Evolutionary conservation across 2,329 filamentous ascomycete genomes (phyloP).

Genomic region (Coniochaeta pulveracea): DNA sequence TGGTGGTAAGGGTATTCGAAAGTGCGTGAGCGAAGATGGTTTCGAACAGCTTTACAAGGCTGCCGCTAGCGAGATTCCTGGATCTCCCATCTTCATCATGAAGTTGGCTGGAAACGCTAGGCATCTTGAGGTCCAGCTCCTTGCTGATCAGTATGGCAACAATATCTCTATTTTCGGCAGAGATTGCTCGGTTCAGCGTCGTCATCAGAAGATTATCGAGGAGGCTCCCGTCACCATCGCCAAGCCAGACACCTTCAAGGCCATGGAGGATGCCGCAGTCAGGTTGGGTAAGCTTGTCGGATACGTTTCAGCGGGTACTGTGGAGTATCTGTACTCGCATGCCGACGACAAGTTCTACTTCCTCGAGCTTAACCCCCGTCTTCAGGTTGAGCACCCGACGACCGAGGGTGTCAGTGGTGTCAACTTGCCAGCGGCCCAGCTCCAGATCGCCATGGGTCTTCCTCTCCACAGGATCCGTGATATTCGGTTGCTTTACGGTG

Average conservation of each 20-base stretch:
- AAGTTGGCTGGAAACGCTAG: constrained; percentile 94
- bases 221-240: constrained; percentile 97
- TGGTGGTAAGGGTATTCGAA: constrained; percentile 98
- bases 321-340: constrained; percentile 98
- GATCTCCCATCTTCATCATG: constrained; percentile 99
- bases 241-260: constrained; percentile 76
- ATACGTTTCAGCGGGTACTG: constrained; percentile 96
- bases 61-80: constrained; percentile 92
- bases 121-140: constrained; percentile 92
- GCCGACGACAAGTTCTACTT: constrained; percentile 99
- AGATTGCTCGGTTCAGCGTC: constrained; percentile 96
- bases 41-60: constrained; percentile 88
- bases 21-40: constrained; percentile 74
- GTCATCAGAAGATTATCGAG: constrained; percentile 99
- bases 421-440: constrained; percentile 90
- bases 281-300: constrained; percentile 88
- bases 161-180: constrained; percentile 98
- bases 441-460: constrained; percentile 98
- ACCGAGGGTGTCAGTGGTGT: constrained; percentile 99
- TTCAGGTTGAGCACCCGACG: constrained; percentile 98
- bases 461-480: constrained; percentile 91
- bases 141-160: constrained; percentile 98
- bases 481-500: constrained; percentile 91
- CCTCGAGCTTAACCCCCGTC: constrained; percentile 94
- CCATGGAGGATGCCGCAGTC: constrained; percentile 94